A percentile compares a stretch with the other conserved stretches of the same genome.
Evolutionary conservation across 495 filamentous ascomycete genomes (phyloP).

Genomic region (Penicillium verhagenii): DNA sequence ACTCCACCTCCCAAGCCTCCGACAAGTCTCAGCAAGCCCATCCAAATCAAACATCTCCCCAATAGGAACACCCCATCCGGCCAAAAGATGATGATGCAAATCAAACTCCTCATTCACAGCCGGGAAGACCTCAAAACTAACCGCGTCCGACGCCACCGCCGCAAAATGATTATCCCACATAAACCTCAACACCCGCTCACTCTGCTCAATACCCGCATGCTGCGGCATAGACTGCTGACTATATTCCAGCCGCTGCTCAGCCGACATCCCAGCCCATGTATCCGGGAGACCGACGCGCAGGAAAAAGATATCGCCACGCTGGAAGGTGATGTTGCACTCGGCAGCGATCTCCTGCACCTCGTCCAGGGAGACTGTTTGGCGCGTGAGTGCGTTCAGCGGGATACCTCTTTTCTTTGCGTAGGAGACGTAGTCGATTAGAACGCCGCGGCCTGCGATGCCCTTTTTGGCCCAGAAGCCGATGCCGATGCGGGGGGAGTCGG

Average conservation of each 20-base stretch:
- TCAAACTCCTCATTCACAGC: constrained; percentile 48
- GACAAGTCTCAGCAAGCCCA: constrained; percentile 50
- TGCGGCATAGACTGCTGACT: constrained; percentile 43
- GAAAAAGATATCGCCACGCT: constrained; percentile 66
- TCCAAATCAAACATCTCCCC: constrained; percentile 68
- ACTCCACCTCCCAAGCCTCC: constrained; percentile 59
- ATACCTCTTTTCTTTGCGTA: constrained; percentile 48
- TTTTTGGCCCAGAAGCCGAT: constrained; percentile 48
- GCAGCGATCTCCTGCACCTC: constrained; percentile 47
- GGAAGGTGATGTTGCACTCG: constrained; percentile 59
- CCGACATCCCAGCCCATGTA: constrained; percentile 44
- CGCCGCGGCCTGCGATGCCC: constrained; percentile 56
- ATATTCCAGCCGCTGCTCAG: constrained; percentile 35
- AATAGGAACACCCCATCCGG: constrained; percentile 66
- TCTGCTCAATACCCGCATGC: constrained; percentile 62
- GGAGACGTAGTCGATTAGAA: constrained; percentile 55
- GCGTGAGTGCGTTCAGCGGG: constrained; percentile 55
- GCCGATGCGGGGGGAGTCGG: constrained; percentile 51
- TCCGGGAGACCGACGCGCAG: constrained; percentile 64
- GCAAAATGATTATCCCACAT: constrained; percentile 71
- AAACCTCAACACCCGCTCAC: constrained; percentile 63
- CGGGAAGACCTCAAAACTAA: constrained; percentile 67
- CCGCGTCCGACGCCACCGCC: constrained; percentile 61
- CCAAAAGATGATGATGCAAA: constrained; percentile 65
- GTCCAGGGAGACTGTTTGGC: constrained; percentile 59